Conservation (phyloP, 2,329 filamentous ascomycete species). For the Pyricularia pennisetigena region DNA sequence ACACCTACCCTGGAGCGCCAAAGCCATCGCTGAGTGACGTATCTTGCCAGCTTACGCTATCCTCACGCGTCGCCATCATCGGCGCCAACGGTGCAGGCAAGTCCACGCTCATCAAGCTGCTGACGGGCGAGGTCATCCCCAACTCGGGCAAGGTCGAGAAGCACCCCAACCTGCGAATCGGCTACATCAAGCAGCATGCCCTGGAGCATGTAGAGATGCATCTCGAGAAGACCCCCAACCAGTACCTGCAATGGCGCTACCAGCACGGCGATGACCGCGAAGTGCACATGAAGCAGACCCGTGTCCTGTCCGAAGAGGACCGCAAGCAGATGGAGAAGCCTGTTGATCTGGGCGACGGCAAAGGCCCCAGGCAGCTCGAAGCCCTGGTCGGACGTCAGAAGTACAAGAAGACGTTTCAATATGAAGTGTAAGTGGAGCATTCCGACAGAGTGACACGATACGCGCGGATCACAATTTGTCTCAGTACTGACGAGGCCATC, state of each 20-base stretch:
- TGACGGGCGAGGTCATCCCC: slow-evolving; percentile 86
- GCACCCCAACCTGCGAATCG: slow-evolving; percentile 96
- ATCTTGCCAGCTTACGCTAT: slow-evolving; percentile 78
- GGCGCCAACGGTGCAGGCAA: slow-evolving; percentile 97
- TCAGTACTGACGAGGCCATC: slow-evolving; percentile 11
- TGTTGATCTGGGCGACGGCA: slow-evolving; percentile 77
- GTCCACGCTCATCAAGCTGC: slow-evolving; percentile 93
- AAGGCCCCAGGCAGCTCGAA: slow-evolving; percentile 68
- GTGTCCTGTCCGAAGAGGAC: slow-evolving; percentile 76
- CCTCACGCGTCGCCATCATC: slow-evolving; percentile 91
- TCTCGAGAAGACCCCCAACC: slow-evolving; percentile 96
- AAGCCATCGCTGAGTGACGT: slow-evolving; percentile 86
- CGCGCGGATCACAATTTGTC: background rate
- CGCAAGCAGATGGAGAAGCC: slow-evolving; percentile 85
- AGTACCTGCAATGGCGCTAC: slow-evolving; percentile 98
- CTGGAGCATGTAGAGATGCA: slow-evolving; percentile 99
- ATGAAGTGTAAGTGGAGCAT: slow-evolving; percentile 64
- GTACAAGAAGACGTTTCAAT: slow-evolving; percentile 98
- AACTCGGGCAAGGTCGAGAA: slow-evolving; percentile 85
- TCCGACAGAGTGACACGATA: background rate
- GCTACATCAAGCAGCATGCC: slow-evolving; percentile 99
- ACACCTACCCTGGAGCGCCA: slow-evolving; percentile 79
- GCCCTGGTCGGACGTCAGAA: slow-evolving; percentile 92
- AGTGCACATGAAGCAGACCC: slow-evolving; percentile 95
- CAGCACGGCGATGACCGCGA: slow-evolving; percentile 95